These are phyloP conservation scores for Dothideomycetes sp. DNA, from an alignment of 2,329 filamentous ascomycete genomes.

Conservation along the genomic window DNA sequence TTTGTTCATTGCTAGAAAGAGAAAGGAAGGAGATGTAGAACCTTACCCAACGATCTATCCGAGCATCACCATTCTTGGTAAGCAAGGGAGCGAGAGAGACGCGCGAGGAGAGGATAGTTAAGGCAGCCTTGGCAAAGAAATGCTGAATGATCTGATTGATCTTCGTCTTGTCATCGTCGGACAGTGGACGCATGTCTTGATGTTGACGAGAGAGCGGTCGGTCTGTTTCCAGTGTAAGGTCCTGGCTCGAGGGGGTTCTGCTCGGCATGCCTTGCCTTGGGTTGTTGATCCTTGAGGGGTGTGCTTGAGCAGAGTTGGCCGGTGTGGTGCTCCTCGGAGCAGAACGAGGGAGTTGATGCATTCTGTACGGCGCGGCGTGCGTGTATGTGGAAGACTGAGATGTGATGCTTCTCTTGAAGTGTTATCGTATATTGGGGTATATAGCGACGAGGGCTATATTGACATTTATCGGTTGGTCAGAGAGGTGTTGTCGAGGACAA, in stretches of 20 bases:
- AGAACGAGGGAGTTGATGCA: slow-evolving; percentile 84
- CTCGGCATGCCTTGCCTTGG: slow-evolving; percentile 50
- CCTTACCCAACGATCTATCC: slow-evolving; percentile 80
- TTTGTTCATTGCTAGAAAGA: not conserved
- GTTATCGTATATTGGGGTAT: not conserved
- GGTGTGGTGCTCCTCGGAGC: slow-evolving; percentile 63
- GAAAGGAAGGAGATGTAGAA: slow-evolving; percentile 1
- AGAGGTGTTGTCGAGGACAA: not conserved
- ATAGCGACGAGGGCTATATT: not conserved
- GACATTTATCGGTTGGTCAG: not conserved
- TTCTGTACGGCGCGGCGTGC: slow-evolving; percentile 26
- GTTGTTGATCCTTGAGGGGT: slow-evolving; percentile 60
- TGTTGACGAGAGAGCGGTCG: slow-evolving; percentile 25
- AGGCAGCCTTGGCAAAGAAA: slow-evolving; percentile 78
- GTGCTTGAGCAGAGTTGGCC: slow-evolving; percentile 60
- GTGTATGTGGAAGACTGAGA: not conserved
- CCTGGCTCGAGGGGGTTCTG: slow-evolving; percentile 38
- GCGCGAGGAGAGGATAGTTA: slow-evolving; percentile 72
- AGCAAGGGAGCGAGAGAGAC: slow-evolving; percentile 54
- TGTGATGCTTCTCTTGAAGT: not conserved
- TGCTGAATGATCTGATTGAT: slow-evolving; percentile 96
- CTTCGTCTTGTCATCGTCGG: slow-evolving; percentile 55
- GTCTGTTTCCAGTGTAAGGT: slow-evolving; percentile 8
- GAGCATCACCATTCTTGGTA: slow-evolving; percentile 48
- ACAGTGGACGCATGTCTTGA: slow-evolving; percentile 1